phyloP scores from a whole-genome alignment of 192 early-diverging fungal species.

The Glomus cerebriforme region DNA sequence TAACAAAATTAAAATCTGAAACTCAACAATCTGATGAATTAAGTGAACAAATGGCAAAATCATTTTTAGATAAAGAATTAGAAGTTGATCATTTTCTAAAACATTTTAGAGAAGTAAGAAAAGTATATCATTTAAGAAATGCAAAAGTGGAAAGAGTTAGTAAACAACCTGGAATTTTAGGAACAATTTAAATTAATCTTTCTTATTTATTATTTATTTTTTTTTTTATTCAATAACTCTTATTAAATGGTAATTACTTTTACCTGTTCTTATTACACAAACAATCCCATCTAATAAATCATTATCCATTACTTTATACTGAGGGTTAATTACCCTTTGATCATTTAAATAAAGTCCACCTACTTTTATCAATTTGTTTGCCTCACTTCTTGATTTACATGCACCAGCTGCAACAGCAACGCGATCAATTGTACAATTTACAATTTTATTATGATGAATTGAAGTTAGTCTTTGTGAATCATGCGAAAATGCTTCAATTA shows the following conservation, averaged over 20 bases:
- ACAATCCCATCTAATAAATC: constrained; percentile 70
- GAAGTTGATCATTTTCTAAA: constrained; percentile 49
- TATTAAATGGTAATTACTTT: constrained; percentile 74
- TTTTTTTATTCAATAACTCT: not conserved
- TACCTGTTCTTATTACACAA: constrained; percentile 76
- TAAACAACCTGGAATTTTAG: constrained; percentile 29
- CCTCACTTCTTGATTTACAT: constrained; percentile 76
- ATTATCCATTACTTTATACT: constrained; percentile 39
- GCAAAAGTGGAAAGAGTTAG: constrained; percentile 42
- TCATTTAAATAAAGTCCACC: constrained; percentile 88
- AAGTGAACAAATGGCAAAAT: constrained; percentile 47
- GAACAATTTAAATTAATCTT: not conserved
- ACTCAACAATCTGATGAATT: constrained; percentile 46
- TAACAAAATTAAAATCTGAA: constrained; percentile 42
- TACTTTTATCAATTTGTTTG: constrained; percentile 69
- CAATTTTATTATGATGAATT: constrained; percentile 43
- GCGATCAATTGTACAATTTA: constrained; percentile 56
- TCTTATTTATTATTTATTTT: no score
- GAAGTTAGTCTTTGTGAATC: constrained; percentile 60
- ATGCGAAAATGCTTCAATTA: constrained; percentile 72
- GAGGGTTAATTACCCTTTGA: constrained; percentile 48
- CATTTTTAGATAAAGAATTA: constrained; percentile 45
- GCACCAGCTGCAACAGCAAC: constrained; percentile 63
- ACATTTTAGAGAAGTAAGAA: constrained; percentile 49
- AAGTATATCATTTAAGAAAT: constrained; percentile 52